Percentiles rank a stretch among this genome's conserved stretches.
These are phyloP conservation scores for Sporothrix sp. DNA, from an alignment of 2,329 filamentous ascomycete species.

Conservation along the genomic window DNA sequence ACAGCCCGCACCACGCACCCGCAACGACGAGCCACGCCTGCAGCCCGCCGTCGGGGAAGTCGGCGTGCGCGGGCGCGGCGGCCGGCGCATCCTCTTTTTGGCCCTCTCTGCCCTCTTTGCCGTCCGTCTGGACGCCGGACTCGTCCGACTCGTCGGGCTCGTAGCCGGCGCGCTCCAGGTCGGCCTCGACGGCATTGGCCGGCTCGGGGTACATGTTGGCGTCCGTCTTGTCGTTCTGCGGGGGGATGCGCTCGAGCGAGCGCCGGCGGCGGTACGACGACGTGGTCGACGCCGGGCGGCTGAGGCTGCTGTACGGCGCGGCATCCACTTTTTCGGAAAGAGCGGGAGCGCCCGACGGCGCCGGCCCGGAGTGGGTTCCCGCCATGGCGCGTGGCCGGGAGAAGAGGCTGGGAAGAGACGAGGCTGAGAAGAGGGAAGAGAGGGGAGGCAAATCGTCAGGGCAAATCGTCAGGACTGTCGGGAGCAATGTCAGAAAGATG, in stretches of 20 bases:
- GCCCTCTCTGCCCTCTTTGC: neutral
- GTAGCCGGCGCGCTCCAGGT: constrained; percentile 27
- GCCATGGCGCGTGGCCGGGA: no score
- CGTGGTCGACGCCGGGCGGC: constrained; percentile 2
- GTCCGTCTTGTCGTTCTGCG: constrained; percentile 26
- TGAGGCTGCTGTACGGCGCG: constrained; percentile 3
- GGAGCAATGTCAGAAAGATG: no score
- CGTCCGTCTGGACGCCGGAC: neutral
- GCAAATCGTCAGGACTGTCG: no score
- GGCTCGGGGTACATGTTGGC: constrained; percentile 28
- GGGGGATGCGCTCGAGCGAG: constrained; percentile 32
- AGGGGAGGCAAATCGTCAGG: no score
- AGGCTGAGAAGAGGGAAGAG: no score
- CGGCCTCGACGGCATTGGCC: constrained; percentile 22
- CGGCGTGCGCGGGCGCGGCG: constrained; percentile 22
- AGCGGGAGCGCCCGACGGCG: neutral
- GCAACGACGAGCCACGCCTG: constrained; percentile 41
- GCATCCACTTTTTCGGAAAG: neutral
- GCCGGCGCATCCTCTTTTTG: neutral
- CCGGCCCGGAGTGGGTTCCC: no score
- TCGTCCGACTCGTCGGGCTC: constrained; percentile 7
- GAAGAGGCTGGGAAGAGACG: no score
- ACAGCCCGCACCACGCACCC: constrained; percentile 27
- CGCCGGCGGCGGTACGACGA: constrained; percentile 26
- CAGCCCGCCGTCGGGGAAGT: constrained; percentile 43